Base-by-base conservation (phyloP, 257 asterid species). In the Lantana camara region DNA sequence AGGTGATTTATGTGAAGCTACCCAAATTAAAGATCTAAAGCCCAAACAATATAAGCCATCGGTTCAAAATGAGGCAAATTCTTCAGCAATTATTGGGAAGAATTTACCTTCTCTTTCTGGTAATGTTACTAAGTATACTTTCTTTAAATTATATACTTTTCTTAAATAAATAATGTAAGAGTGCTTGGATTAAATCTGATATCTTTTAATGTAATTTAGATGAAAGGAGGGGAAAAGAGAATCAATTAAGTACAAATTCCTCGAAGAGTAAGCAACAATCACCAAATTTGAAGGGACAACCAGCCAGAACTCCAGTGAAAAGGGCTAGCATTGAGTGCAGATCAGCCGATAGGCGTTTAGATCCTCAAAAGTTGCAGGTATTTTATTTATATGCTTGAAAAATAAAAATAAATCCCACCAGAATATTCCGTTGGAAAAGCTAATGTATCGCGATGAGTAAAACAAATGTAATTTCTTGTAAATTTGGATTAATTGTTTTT, bases 171-270 rank as follows among this genome's bases (percentile, higher is more conserved):
- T 1, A 41, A 44, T 15, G 27, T 7, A 4, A 9, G 27, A 13
- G 44, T 40, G 21, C 5, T 12, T 4, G 9, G 20, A 1, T n/a
- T 32, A 45, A 45, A 29, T 21, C 21, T 22, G 23, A 22, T 51
- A 27, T 17, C 9, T 19, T 40, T n/a, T 17, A 42, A 41, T 69
- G 59, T 53, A 14, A 23, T 73, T 58, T 60, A 85, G 96, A 83
- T 72, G 79, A 83, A 52, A 64, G 46, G 46, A 62, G 45, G 14
- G 86, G 84, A 55, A 83, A 85, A 62, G 96, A 88, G 70, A 83
- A 81, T 32, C 73, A 79, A 13, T 57, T 75, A 6, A 74, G 76
- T 57, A 30, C 79, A 44, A 82, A 69, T 59, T 55, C 78, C 34
- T 69, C 66, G 1, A 85, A 80, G 58, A 77, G 24, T 45, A 85